phyloP scores from a whole-genome alignment of 148 eudicot genomes.

The Cornus kousa region DNA sequence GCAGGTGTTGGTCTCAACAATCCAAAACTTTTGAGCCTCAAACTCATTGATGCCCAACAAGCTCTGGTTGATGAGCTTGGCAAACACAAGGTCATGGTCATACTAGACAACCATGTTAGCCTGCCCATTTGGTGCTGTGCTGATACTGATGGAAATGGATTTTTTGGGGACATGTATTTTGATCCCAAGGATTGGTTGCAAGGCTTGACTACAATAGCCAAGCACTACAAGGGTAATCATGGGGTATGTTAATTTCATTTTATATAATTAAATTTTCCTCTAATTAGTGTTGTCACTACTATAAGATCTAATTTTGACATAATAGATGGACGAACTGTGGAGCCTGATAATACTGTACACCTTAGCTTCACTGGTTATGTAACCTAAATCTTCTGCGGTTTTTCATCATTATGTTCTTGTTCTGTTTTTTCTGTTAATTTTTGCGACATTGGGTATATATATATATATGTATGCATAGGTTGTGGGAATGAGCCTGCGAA shows the following conservation, averaged over 20 bases:
- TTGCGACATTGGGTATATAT: too few relatives aligned
- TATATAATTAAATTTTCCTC: too few relatives aligned
- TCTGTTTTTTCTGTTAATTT: too few relatives aligned
- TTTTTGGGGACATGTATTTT: conserved; percentile 44
- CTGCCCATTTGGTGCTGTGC: conserved; percentile 48
- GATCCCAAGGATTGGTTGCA: conserved; percentile 42
- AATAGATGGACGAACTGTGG: too few relatives aligned
- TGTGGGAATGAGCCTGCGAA: conserved; percentile 34
- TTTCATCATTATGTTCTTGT: too few relatives aligned
- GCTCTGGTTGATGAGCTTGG: conserved; percentile 40
- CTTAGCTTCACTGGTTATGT: too few relatives aligned
- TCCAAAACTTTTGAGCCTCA: conserved; percentile 24
- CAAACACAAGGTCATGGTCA: conserved; percentile 26
- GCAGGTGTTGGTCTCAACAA: conserved; percentile 27
- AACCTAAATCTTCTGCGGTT: too few relatives aligned
- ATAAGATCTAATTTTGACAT: too few relatives aligned
- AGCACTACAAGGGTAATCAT: conserved; percentile 23
- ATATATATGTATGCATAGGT: too few relatives aligned
- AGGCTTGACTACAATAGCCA: conserved; percentile 32
- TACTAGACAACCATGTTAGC: conserved; percentile 55
- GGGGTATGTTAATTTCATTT: conserved; percentile 17
- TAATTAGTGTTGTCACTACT: too few relatives aligned
- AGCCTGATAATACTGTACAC: too few relatives aligned
- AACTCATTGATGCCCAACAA: conserved; percentile 29
- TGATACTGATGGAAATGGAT: conserved; percentile 47